These are phyloP conservation scores for Botryotinia globosa DNA, from an alignment of 2,329 filamentous ascomycete species.

Conservation along the genomic window DNA sequence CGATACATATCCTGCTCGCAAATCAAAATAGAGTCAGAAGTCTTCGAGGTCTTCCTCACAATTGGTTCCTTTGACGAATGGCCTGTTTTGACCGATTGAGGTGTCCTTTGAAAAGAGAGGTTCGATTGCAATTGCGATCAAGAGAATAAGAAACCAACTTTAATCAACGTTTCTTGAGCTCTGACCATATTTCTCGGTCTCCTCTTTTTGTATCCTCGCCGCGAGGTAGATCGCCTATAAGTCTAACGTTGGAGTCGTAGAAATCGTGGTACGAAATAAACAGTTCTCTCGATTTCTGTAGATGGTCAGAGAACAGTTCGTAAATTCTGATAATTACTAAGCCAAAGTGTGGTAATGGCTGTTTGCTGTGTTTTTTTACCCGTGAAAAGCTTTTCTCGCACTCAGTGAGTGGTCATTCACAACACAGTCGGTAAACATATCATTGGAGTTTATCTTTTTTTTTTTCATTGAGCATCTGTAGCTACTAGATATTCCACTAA, in stretches of 20 bases:
- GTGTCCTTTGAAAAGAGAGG: neutral
- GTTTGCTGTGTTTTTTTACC: neutral
- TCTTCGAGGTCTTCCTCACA: too few relatives aligned
- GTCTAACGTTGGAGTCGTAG: neutral
- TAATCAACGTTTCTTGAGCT: neutral
- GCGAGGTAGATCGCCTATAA: neutral
- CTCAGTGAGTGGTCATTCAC: neutral
- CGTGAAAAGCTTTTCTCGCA: neutral
- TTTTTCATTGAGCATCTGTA: slow-evolving; percentile 1
- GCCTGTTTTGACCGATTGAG: neutral
- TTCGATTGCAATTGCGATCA: neutral
- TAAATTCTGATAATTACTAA: neutral
- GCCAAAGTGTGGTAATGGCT: neutral
- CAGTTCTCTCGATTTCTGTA: neutral
- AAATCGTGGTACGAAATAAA: neutral
- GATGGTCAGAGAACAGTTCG: neutral
- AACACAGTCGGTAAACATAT: neutral
- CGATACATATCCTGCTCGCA: neutral
- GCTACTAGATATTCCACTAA: neutral
- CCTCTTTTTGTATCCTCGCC: neutral
- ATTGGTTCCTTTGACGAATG: neutral
- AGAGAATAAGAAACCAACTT: neutral
- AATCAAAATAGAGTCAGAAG: neutral
- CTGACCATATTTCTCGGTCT: neutral
- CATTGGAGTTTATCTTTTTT: neutral